Evolutionary conservation across 139 green algal species (phyloP), one percentile per base, ranked within the genome.

Genomic region (Diplosphaera chodatii): DNA sequence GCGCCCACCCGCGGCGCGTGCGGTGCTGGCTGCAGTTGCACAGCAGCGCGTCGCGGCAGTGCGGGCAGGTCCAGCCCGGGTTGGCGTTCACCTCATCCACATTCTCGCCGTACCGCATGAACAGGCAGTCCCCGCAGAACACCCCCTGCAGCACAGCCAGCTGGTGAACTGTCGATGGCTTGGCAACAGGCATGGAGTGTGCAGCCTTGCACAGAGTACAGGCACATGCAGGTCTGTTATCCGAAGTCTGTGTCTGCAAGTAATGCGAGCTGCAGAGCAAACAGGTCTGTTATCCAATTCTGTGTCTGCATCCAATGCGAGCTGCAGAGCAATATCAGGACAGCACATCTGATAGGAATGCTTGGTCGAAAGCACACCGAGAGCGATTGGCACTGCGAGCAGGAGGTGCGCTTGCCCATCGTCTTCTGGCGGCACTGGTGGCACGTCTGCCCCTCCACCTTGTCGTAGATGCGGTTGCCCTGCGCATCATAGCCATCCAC

Each of bases 1-100:
- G 81, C n/a, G 78, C 73, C 87, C 82, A 89, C 55, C 87, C 87
- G 23, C 67, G 66, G 40, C 72, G 70, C 62, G 72, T 76, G 28
- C 87, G 78, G 79, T 90, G 87, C 72, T 89, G 83, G 63, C 75
- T 85, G 79, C 89, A 95, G 82, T 94, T 95, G 83, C 89, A 95
- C 28, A 95, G 79, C 55, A 32, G 62, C 8, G 16, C 28, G 67
- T 88, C 89, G 22, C 88, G 73, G 76, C 89, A 94, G 20, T 78
- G 55, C 13, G 89, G 89, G 79, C 89, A 94, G 30, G 69, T 71
- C 89, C 89, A 94, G 32, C 70, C 37, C 5, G 69, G 56, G 40
- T 86, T 84, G 29, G 71, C 56, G 20, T 65, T 1, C 28, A 67
- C 64, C 69, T 80, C 75, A 2, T 65, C 4, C 21, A 80, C 68